These are phyloP conservation scores for Eucalyptus marginata DNA, from an alignment of 345 rosid species.

Conservation along the genomic window DNA sequence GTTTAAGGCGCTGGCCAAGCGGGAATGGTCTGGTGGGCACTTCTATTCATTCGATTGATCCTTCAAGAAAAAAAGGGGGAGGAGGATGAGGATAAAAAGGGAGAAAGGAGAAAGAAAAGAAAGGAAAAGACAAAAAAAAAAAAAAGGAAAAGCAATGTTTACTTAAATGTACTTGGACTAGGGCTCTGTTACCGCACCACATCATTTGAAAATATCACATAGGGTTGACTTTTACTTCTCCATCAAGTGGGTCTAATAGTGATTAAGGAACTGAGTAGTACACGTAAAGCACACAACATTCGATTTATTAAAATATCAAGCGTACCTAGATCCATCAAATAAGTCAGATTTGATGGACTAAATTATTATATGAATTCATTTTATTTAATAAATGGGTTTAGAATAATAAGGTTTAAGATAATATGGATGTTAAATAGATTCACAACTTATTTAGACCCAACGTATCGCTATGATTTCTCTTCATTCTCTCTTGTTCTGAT, in stretches of 20 bases:
- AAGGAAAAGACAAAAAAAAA: neutral
- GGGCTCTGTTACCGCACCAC: neutral
- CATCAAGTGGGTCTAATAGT: neutral
- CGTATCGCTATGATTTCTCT: rapidly evolving
- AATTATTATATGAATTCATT: too few species aligned
- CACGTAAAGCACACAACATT: neutral
- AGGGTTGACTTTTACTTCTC: neutral
- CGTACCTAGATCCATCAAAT: too few species aligned
- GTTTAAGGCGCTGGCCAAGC: neutral
- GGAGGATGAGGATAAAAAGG: neutral
- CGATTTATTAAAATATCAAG: neutral
- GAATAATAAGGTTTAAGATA: neutral
- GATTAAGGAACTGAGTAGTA: neutral
- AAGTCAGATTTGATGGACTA: too few species aligned
- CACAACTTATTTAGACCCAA: too few species aligned
- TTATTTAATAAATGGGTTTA: too few species aligned
- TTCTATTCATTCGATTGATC: neutral
- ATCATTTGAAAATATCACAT: neutral
- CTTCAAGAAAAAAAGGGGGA: neutral
- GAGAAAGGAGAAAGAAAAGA: neutral
- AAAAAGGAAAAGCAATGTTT: neutral
- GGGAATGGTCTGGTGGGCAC: neutral
- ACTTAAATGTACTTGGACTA: neutral
- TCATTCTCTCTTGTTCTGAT: too few species aligned
- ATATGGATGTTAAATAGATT: rapidly evolving